Evolutionary conservation across 2,329 filamentous ascomycete genomes (phyloP), one percentile per base, ranked within the genome.

Genomic region (Cadophora malorum): DNA sequence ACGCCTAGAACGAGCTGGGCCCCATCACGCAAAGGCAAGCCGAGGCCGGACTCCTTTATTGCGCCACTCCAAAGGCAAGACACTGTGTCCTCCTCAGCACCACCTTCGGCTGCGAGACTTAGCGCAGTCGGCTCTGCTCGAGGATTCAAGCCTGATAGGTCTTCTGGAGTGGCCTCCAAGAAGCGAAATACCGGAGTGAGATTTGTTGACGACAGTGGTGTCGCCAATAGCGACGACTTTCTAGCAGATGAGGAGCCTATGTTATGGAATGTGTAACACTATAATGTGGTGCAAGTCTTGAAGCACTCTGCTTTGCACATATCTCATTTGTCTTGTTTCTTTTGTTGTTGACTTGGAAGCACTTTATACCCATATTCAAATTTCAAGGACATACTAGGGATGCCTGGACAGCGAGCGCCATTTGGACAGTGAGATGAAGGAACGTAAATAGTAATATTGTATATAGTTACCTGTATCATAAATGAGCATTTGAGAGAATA

Each of bases 1-100:
- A 77, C 73, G 0, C 76, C 75, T 3, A 69, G 72, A 52, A 68
- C 65, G 10, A 71, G 68, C 58, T 71, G 71, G 64, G 69, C 62
- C 7, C 55, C 68, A 31, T 25, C 66, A 35, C 64, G 28, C 14
- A 70, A 58, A 52, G 68, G 55, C 52, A 67, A 63, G 3, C 63
- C 61, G 1, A 67, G 69, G 61, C 64, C 70, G 4, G 73, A 74
- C 61, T 74, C 73, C n/a, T 35, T 58, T 4, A 33, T 67, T 28
- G 61, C 67, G 19, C 66, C 67, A 23, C 28, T 64, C 28, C 41
- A 47, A 5, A 56, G 49, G 23, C 53, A 63, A 38, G 45, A 69
- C 12, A 67, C 49, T 10, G 23, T 23, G n/a, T 65, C 67, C 23
- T 72, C 74, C 10, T 64, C 67, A n/a, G 71, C 70, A 19, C 71